Evolutionary conservation across 2,329 filamentous ascomycete genomes (phyloP).

Genomic region (Fusarium sp.): DNA sequence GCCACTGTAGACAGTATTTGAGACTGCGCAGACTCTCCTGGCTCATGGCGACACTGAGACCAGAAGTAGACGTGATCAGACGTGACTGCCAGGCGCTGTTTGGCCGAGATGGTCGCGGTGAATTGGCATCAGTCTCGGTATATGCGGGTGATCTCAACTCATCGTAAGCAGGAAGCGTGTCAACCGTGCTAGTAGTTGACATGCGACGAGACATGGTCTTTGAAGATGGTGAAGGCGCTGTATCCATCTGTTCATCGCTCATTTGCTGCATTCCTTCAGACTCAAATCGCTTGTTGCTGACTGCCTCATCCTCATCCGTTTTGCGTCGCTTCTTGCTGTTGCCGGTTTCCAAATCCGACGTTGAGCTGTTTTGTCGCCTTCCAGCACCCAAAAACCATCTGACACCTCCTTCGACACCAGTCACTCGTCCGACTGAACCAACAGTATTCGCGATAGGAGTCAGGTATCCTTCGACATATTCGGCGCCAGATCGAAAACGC

Average conservation of each 20-base stretch:
- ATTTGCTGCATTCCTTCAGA: conserved; percentile 44
- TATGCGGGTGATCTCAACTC: conserved; percentile 80
- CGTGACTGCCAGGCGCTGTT: conserved; percentile 77
- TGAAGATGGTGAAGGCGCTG: conserved; percentile 44
- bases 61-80: conserved; percentile 89
- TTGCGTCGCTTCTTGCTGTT: conserved; percentile 68
- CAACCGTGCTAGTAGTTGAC: conserved; percentile 74
- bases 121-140: conserved; percentile 63
- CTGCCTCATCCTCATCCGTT: conserved; percentile 54
- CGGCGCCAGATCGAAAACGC: conserved; percentile 86
- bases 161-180: conserved; percentile 86
- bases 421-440: conserved; percentile 82
- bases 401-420: conserved; percentile 87
- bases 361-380: conserved; percentile 60
- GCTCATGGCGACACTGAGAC: conserved; percentile 89
- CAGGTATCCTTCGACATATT: conserved; percentile 89
- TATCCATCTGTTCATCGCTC: conserved; percentile 34
- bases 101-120: conserved; percentile 45
- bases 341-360: conserved; percentile 59
- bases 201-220: conserved; percentile 59
- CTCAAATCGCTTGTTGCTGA: conserved; percentile 46
- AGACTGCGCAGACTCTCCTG: conserved; percentile 86
- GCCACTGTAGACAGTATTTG: conserved; percentile 83
- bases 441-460: conserved; percentile 89
- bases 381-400: conserved; percentile 80